phyloP scores from a whole-genome alignment of 192 early-diverging fungal species.

The Backusella parvicylindrica region DNA sequence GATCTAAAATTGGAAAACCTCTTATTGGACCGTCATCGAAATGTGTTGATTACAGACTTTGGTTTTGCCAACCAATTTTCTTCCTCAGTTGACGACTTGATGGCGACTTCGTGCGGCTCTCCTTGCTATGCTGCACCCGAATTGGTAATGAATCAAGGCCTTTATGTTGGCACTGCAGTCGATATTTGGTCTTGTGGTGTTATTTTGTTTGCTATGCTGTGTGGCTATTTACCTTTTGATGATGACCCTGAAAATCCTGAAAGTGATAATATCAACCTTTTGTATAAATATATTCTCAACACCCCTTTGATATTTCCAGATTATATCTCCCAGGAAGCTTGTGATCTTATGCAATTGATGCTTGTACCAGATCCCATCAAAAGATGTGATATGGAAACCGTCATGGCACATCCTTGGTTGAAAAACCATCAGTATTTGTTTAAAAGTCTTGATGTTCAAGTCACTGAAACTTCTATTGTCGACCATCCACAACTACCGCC shows the following conservation, averaged over 20 bases:
- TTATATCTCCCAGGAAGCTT: conserved; percentile 68
- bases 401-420: conserved; percentile 67
- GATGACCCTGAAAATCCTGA: conserved; percentile 89
- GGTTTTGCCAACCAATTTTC: conserved; percentile 94
- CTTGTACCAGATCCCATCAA: conserved; percentile 84
- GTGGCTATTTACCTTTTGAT: conserved; percentile 86
- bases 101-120: conserved; percentile 95
- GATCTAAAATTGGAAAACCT: conserved; percentile 96
- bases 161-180: conserved; percentile 92
- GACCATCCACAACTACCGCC: neutral
- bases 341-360: conserved; percentile 84
- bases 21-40: conserved; percentile 85
- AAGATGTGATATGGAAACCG: conserved; percentile 68
- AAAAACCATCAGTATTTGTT: conserved; percentile 16
- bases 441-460: neutral
- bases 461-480: neutral
- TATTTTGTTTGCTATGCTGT: conserved; percentile 94
- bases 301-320: conserved; percentile 88
- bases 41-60: conserved; percentile 98
- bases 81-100: conserved; percentile 68
- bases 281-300: conserved; percentile 82
- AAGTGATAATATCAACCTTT: conserved; percentile 82
- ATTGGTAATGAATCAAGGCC: conserved; percentile 92
- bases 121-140: conserved; percentile 99
- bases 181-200: conserved; percentile 99